phyloP scores from a whole-genome alignment of 805 yeast species.

The Debaryomyces hansenii region DNA sequence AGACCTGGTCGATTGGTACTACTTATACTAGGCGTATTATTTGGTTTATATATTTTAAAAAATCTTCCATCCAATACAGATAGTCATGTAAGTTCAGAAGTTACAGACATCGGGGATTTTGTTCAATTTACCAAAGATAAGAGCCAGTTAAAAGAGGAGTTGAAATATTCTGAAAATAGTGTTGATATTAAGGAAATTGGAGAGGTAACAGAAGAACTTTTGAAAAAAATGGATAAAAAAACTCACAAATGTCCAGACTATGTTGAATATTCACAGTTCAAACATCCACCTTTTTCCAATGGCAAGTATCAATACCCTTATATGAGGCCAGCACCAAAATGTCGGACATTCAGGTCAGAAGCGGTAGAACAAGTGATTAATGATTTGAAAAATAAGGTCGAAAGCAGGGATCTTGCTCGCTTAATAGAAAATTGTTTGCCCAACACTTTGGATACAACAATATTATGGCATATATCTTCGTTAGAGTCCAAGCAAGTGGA shows the following conservation, averaged over 20 bases:
- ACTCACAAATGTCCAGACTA: slow-evolving; percentile 57
- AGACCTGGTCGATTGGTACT: slow-evolving; percentile 5
- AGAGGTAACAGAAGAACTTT: slow-evolving; percentile 13
- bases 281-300: slow-evolving; percentile 56
- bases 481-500: slow-evolving; percentile 15
- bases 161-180: neutral
- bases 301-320: slow-evolving; percentile 62
- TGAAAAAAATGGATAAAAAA: slow-evolving; percentile 16
- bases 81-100: neutral
- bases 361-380: slow-evolving; percentile 61
- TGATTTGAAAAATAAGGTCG: slow-evolving; percentile 50
- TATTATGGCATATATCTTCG: slow-evolving; percentile 58
- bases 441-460: slow-evolving; percentile 84
- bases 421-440: slow-evolving; percentile 82
- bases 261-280: slow-evolving; percentile 52
- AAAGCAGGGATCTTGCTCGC: slow-evolving; percentile 67
- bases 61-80: neutral
- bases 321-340: slow-evolving; percentile 71
- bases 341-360: slow-evolving; percentile 69
- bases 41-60: neutral
- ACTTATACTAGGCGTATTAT: neutral
- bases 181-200: slow-evolving; percentile 1
- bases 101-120: slow-evolving; percentile 2
- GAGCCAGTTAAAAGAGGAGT: neutral
- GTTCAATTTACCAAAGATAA: neutral